Evolutionary conservation across 306 rosid species (phyloP).

Genomic region (Astragalus membranaceus): DNA sequence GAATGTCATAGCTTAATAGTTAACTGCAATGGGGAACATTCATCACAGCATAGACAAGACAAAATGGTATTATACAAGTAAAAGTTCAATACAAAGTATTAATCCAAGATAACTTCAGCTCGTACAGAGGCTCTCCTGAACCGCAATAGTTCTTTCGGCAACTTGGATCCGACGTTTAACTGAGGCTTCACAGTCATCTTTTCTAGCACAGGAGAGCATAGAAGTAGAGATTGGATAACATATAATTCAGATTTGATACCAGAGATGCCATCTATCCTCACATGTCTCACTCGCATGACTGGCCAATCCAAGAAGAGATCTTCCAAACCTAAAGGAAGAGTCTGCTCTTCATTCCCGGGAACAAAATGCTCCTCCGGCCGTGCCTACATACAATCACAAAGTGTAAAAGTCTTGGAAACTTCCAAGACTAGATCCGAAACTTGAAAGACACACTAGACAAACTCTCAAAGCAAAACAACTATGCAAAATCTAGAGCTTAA

Average conservation of each 20-base stretch:
- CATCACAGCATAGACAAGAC: background rate
- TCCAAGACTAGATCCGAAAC: background rate
- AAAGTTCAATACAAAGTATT: background rate
- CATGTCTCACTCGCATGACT: conserved; percentile 28
- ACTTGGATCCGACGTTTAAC: conserved; percentile 9
- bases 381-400: conserved; percentile 25
- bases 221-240: conserved; percentile 44
- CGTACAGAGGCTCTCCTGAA: conserved; percentile 41
- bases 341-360: conserved; percentile 11
- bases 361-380: background rate
- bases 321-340: background rate
- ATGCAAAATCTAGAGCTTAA: background rate
- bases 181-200: conserved; percentile 43
- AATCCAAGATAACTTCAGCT: conserved; percentile 43
- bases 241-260: conserved; percentile 37
- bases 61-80: background rate
- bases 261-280: conserved; percentile 30
- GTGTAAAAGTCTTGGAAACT: background rate
- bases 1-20: background rate
- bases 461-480: background rate
- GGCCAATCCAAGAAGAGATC: conserved; percentile 18
- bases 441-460: background rate
- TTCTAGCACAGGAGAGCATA: conserved; percentile 40
- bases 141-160: conserved; percentile 38
- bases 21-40: background rate